These are phyloP conservation scores for Aurinia saxatilis DNA, from an alignment of 345 rosid species.

Conservation along the genomic window DNA sequence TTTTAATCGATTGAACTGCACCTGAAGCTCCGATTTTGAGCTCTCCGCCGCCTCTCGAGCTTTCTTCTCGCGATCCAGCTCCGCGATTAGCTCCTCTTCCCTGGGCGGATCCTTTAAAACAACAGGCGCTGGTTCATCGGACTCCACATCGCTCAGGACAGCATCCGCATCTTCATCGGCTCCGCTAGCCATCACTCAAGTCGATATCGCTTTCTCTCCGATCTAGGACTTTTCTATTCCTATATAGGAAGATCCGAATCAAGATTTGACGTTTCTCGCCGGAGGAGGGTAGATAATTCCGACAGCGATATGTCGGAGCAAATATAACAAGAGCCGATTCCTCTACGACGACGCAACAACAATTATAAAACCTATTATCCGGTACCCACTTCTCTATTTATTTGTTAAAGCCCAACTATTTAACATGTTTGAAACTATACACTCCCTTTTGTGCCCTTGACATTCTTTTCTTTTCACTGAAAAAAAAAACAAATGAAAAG, in stretches of 20 bases:
- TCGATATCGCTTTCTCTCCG: no score
- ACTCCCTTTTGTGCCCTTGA: no score
- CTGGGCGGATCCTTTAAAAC: constrained; percentile 30
- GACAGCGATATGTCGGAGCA: neutral
- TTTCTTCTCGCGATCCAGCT: constrained; percentile 86
- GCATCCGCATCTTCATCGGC: constrained; percentile 63
- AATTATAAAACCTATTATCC: no score
- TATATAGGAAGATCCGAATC: no score
- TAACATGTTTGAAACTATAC: no score
- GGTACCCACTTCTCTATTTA: no score
- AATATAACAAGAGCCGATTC: neutral
- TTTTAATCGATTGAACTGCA: constrained; percentile 58
- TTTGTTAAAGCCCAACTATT: no score
- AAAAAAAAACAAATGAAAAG: no score
- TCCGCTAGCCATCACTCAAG: constrained; percentile 41
- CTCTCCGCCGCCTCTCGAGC: constrained; percentile 76
- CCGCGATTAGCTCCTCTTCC: constrained; percentile 60
- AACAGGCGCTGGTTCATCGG: constrained; percentile 56
- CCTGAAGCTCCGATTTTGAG: constrained; percentile 60
- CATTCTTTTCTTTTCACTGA: no score
- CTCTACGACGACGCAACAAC: constrained; percentile 10
- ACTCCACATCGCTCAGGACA: constrained; percentile 86
- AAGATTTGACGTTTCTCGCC: no score
- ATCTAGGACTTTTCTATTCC: no score
- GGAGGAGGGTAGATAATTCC: no score